Evolutionary conservation across 1,284 basidiomycete genomes (phyloP).

Genomic region (Paramarasmius palmivorus): DNA sequence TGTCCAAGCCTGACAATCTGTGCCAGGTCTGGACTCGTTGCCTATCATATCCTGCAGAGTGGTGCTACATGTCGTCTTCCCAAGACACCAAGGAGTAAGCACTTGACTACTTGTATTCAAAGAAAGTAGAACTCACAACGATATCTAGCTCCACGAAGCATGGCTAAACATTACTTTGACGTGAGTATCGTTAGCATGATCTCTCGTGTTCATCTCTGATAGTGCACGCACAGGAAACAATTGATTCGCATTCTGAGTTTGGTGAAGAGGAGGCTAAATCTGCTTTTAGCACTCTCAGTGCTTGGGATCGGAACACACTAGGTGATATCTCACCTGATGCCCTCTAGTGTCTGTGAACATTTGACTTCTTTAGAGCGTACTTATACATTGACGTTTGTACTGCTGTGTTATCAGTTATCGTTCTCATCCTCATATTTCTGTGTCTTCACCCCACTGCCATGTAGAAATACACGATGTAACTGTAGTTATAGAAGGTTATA

Average conservation of each 20-base stretch:
- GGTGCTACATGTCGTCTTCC: constrained; percentile 84
- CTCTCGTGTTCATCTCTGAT: constrained; percentile 9
- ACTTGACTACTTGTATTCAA: constrained; percentile 6
- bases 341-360: no score
- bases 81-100: constrained; percentile 84
- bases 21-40: constrained; percentile 83
- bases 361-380: no score
- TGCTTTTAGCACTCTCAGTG: constrained; percentile 60
- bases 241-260: constrained; percentile 69
- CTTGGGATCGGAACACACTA: constrained; percentile 59
- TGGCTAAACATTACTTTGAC: constrained; percentile 94
- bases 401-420: no score
- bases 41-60: constrained; percentile 88
- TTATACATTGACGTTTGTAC: no score
- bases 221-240: constrained; percentile 59
- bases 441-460: no score
- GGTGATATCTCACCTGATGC: constrained; percentile 82
- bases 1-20: background rate
- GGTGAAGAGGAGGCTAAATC: constrained; percentile 69
- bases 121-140: no score
- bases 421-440: no score
- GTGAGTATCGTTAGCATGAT: constrained; percentile 41
- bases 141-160: constrained; percentile 76
- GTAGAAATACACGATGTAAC: no score
- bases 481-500: no score